A percentile compares a stretch with the other conserved stretches of the same genome.
Conservation (phyloP, 352 stramenopile genomes). For the Plasmopara halstedii region DNA sequence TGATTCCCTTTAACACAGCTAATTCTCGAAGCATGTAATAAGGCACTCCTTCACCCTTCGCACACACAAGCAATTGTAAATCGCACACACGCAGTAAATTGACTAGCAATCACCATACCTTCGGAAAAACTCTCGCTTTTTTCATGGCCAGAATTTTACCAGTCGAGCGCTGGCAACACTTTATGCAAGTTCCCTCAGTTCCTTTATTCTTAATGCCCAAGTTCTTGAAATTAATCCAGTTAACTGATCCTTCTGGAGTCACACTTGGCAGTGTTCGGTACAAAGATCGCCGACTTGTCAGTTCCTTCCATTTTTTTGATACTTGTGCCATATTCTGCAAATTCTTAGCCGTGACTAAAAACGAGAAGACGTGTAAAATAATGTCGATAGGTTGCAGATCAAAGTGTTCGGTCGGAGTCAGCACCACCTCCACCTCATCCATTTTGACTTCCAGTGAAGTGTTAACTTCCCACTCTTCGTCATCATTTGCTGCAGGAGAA, state of each 20-base stretch:
- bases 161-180: slow-evolving; percentile 76
- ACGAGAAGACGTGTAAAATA: slow-evolving; percentile 84
- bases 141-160: slow-evolving; percentile 87
- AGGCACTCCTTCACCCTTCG: slow-evolving; percentile 83
- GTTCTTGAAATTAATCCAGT: slow-evolving; percentile 86
- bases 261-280: slow-evolving; percentile 63
- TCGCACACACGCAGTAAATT: too few relatives aligned
- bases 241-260: slow-evolving; percentile 65
- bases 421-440: slow-evolving; percentile 26
- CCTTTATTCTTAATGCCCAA: slow-evolving; percentile 87
- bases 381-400: slow-evolving; percentile 83
- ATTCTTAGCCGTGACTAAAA: slow-evolving; percentile 69
- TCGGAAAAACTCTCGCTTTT: slow-evolving; percentile 81
- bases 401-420: slow-evolving; percentile 59
- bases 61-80: background rate
- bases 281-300: slow-evolving; percentile 62
- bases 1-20: slow-evolving; percentile 81
- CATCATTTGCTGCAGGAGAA: slow-evolving; percentile 64
- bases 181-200: slow-evolving; percentile 84
- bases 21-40: slow-evolving; percentile 91
- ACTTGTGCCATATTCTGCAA: slow-evolving; percentile 66
- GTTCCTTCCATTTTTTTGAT: slow-evolving; percentile 70
- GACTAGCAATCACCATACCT: slow-evolving; percentile 37
- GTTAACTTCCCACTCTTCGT: slow-evolving; percentile 62
- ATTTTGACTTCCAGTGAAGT: slow-evolving; percentile 25